Evolutionary conservation across 345 rosid species (phyloP).

Genomic region (Bruguiera gymnorhiza): DNA sequence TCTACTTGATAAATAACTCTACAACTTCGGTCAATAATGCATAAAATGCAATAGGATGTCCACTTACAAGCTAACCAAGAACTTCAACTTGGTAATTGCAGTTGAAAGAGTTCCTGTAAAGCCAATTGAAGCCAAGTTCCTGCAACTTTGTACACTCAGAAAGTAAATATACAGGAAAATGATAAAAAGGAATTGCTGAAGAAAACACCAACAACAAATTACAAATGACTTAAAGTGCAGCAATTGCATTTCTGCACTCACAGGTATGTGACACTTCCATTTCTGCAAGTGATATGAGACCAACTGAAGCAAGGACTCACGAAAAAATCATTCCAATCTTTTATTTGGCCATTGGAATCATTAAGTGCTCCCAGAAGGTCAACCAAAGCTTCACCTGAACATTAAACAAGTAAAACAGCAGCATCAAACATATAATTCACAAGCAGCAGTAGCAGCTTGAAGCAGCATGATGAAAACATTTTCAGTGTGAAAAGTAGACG

Average conservation of each 20-base stretch:
- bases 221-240: background rate
- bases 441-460: background rate
- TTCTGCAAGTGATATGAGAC: conserved; percentile 72
- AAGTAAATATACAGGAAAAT: conserved; percentile 5
- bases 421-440: background rate
- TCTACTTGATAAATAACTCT: background rate
- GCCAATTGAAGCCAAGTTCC: conserved; percentile 69
- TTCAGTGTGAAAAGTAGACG: background rate
- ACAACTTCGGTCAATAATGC: background rate
- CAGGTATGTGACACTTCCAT: conserved; percentile 65
- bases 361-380: conserved; percentile 53
- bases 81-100: conserved; percentile 64
- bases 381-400: conserved; percentile 68
- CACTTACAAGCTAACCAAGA: conserved; percentile 68
- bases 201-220: conserved; percentile 6
- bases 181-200: background rate
- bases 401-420: conserved; percentile 7
- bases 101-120: conserved; percentile 77
- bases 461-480: background rate
- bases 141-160: conserved; percentile 29
- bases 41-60: background rate
- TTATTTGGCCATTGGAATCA: conserved; percentile 43
- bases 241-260: conserved; percentile 35
- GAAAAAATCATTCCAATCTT: conserved; percentile 54
- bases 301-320: conserved; percentile 92